Evolutionary conservation across 208 protist species (phyloP).

Genomic region (Histomonas meleagridis): DNA sequence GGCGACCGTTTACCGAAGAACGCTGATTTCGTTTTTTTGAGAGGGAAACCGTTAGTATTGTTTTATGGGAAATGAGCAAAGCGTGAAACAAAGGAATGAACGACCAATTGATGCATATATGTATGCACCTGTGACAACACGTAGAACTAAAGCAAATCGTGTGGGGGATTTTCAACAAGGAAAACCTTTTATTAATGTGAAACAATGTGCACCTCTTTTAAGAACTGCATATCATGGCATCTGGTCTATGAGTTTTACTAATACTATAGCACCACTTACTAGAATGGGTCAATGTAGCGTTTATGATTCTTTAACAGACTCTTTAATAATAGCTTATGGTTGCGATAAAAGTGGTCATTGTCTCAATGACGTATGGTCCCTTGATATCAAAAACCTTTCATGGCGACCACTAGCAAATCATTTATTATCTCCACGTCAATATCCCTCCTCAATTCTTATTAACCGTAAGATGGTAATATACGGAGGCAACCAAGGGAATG

Average conservation of each 20-base stretch:
- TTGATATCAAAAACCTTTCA: neutral
- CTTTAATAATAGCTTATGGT: slow-evolving; percentile 7
- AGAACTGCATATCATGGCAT: neutral
- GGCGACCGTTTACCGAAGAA: too few species aligned
- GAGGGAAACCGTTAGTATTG: too few species aligned
- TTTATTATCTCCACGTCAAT: neutral
- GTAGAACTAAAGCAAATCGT: neutral
- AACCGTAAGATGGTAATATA: neutral
- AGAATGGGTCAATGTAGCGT: neutral
- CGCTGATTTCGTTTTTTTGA: too few species aligned
- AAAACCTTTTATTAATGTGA: neutral
- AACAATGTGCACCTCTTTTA: neutral
- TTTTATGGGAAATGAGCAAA: too few species aligned
- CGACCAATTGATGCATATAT: neutral
- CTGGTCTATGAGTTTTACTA: neutral
- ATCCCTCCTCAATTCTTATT: neutral
- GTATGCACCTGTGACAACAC: neutral
- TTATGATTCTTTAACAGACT: neutral
- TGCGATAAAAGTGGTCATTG: neutral
- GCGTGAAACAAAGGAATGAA: too few species aligned
- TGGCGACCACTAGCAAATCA: neutral
- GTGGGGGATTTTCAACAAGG: neutral
- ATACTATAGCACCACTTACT: neutral
- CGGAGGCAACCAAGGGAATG: neutral
- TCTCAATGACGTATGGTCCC: neutral